Conservation (phyloP, 2,329 filamentous ascomycete species). For the Beauveria brongniartii region DNA sequence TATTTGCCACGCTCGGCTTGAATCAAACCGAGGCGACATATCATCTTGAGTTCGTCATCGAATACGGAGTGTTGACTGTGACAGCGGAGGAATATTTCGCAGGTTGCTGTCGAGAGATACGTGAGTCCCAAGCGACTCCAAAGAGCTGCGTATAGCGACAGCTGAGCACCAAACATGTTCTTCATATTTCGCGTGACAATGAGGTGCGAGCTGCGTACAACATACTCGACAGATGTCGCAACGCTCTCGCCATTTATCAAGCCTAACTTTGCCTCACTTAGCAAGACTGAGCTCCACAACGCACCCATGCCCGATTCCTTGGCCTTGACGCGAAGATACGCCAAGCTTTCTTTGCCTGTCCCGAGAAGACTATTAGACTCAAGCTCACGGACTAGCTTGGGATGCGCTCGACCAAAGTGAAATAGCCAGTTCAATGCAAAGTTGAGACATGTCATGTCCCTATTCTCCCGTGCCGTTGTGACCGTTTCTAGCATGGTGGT, state of each 20-base stretch:
- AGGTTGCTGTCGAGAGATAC: conserved; percentile 48
- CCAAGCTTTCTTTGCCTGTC: conserved; percentile 70
- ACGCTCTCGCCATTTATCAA: conserved; percentile 63
- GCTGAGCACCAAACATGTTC: conserved; percentile 63
- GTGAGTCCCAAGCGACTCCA: conserved; percentile 67
- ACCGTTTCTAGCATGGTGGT: conserved; percentile 92
- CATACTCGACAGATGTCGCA: conserved; percentile 60
- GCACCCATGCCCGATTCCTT: conserved; percentile 82
- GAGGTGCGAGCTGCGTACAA: conserved; percentile 76
- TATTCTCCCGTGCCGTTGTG: conserved; percentile 86
- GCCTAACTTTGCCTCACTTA: conserved; percentile 77
- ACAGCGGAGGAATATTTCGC: conserved; percentile 68
- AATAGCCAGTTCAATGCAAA: conserved; percentile 95
- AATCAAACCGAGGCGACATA: conserved; percentile 56
- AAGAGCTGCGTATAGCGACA: conserved; percentile 63
- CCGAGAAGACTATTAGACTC: conserved; percentile 68
- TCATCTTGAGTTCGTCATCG: conserved; percentile 72
- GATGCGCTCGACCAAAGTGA: conserved; percentile 83
- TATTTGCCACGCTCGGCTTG: conserved; percentile 62
- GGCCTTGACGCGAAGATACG: conserved; percentile 77
- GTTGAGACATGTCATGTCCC: conserved; percentile 86
- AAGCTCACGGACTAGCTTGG: conserved; percentile 61
- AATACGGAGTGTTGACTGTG: conserved; percentile 52
- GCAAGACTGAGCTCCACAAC: conserved; percentile 71
- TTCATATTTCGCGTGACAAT: conserved; percentile 70